These are phyloP conservation scores for Symbiodinium pilosum DNA, from an alignment of 73 alveolate genomes.

Conservation along the genomic window DNA sequence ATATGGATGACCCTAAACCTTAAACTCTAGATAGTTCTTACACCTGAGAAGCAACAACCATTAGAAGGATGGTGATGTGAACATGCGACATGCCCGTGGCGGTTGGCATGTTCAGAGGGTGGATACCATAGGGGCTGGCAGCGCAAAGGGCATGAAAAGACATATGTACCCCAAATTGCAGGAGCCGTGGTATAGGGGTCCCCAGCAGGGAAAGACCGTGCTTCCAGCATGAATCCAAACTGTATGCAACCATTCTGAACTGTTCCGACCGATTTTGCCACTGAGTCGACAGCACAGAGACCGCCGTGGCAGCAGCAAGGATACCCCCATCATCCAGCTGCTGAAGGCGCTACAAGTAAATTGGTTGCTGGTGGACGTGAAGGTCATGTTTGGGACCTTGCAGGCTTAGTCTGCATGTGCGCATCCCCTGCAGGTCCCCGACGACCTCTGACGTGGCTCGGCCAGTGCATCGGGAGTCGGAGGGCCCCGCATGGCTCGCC, in stretches of 20 bases:
- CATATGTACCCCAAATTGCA: no score
- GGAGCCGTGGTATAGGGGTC: no score
- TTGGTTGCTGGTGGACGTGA: no score
- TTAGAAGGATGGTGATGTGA: no score
- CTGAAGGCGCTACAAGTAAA: no score
- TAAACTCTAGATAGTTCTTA: no score
- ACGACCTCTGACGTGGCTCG: slow-evolving; percentile 55
- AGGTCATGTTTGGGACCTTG: neutral
- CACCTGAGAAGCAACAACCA: no score
- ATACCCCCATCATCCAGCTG: slow-evolving; percentile 80
- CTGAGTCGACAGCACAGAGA: slow-evolving; percentile 44
- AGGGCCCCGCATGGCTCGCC: neutral
- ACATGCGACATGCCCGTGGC: no score
- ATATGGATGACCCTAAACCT: no score
- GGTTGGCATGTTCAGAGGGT: no score
- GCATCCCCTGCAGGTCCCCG: slow-evolving; percentile 74
- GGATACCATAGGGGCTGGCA: neutral
- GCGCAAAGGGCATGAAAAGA: neutral
- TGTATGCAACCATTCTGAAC: neutral
- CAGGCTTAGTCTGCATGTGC: no score
- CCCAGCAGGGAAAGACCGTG: neutral
- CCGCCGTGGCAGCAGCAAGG: slow-evolving; percentile 92
- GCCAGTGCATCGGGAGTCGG: neutral
- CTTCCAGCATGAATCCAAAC: neutral
- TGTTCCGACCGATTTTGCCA: neutral